Conservation (phyloP, 1,139 yeast genomes). For the Hansenula lynferdii region DNA sequence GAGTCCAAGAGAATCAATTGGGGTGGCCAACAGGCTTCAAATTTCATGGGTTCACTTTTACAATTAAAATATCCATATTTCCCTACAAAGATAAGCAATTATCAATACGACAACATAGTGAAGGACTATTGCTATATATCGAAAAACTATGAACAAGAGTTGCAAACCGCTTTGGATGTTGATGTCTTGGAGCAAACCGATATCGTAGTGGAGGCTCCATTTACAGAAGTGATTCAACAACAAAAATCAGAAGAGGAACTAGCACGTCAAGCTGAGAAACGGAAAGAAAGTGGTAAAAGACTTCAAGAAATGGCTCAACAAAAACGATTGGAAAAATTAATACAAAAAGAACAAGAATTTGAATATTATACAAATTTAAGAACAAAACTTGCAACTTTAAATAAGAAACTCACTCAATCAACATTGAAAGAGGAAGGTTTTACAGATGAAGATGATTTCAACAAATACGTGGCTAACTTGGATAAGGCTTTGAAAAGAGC, state of each 20-base stretch:
- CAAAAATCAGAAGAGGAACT: constrained; percentile 84
- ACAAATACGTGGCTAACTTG: constrained; percentile 58
- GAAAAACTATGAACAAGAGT: constrained; percentile 59
- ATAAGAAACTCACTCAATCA: constrained; percentile 36
- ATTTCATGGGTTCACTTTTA: constrained; percentile 57
- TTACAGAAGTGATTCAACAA: constrained; percentile 54
- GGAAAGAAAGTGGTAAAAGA: constrained; percentile 82
- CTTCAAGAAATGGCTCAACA: constrained; percentile 92
- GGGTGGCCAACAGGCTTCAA: constrained; percentile 80
- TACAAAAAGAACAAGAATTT: constrained; percentile 77
- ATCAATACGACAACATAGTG: constrained; percentile 64
- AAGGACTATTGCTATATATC: constrained; percentile 80
- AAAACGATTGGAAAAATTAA: constrained; percentile 71
- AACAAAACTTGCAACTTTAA: constrained; percentile 44
- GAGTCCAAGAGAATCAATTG: constrained; percentile 82
- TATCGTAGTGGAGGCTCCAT: constrained; percentile 79
- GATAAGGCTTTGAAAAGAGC: constrained; percentile 70
- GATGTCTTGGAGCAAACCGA: constrained; percentile 64
- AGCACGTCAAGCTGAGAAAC: constrained; percentile 68
- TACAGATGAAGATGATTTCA: constrained; percentile 66
- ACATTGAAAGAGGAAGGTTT: constrained; percentile 72
- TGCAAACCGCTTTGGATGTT: constrained; percentile 51
- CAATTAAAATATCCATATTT: constrained; percentile 88
- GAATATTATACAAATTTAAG: constrained; percentile 62
- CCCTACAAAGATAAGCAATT: constrained; percentile 63